phyloP scores from a whole-genome alignment of 768 basidiomycete genomes.

The Suillus ampliporus region DNA sequence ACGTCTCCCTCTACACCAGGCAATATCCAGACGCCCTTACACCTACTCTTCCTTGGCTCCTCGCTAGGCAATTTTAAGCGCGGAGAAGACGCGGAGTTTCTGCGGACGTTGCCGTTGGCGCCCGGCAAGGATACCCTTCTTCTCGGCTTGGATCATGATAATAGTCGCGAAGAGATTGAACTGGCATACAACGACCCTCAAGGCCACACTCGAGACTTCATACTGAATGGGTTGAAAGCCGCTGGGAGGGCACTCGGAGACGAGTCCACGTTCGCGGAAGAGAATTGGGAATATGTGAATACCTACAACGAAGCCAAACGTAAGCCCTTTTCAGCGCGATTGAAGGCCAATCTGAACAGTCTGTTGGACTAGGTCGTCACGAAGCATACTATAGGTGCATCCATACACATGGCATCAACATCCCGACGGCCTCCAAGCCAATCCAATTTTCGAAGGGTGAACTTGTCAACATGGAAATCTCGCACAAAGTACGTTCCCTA shows the following conservation, averaged over 20 bases:
- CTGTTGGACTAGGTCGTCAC: conserved; percentile 64
- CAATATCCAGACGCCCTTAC: conserved; percentile 56
- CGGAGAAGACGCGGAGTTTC: conserved; percentile 70
- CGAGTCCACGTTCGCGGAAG: conserved; percentile 62
- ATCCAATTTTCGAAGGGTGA: conserved; percentile 73
- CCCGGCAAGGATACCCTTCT: conserved; percentile 84
- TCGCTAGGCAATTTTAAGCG: conserved; percentile 91
- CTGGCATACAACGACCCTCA: conserved; percentile 84
- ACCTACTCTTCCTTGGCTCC: conserved; percentile 91
- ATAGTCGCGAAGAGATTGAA: conserved; percentile 73
- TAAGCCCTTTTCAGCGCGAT: conserved; percentile 32
- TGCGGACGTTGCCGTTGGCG: conserved; percentile 78
- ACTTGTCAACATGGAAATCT: conserved; percentile 83
- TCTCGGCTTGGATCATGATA: conserved; percentile 90
- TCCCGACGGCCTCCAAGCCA: conserved; percentile 50
- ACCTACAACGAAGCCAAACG: conserved; percentile 60
- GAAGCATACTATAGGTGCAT: conserved; percentile 84
- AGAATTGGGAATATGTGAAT: conserved; percentile 78
- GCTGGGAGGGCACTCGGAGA: conserved; percentile 74
- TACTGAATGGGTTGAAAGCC: conserved; percentile 82
- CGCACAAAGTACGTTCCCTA: conserved; percentile 68
- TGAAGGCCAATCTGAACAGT: not conserved
- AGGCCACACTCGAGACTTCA: conserved; percentile 75
- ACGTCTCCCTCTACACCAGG: conserved; percentile 54
- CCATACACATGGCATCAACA: conserved; percentile 57